Percentiles rank a stretch among this genome's conserved stretches.
phyloP scores from a whole-genome alignment of 2,329 filamentous ascomycete species.

The Microsporum audouinii region DNA sequence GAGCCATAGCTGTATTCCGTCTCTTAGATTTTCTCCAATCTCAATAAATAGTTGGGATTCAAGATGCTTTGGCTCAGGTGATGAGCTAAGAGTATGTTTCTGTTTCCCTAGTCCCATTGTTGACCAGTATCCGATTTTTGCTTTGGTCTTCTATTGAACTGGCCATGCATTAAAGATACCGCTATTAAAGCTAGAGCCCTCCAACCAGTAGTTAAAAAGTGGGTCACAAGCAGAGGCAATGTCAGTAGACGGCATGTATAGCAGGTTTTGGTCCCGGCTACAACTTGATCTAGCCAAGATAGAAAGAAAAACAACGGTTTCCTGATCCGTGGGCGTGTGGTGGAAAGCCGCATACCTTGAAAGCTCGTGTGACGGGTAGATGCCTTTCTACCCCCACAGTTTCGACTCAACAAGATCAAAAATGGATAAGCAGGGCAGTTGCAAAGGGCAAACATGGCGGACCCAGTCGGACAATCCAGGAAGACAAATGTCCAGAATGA shows the following conservation, averaged over 20 bases:
- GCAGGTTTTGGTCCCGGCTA: not conserved
- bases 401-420: not conserved
- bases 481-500: not conserved
- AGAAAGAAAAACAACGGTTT: not conserved
- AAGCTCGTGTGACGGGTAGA: constrained; percentile 5
- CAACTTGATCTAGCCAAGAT: not conserved
- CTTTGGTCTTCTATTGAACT: not conserved
- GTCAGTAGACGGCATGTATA: not conserved
- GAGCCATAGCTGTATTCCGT: no score
- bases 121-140: not conserved
- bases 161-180: not conserved
- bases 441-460: constrained; percentile 3
- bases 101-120: not conserved
- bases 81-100: not conserved
- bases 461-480: not conserved
- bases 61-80: not conserved
- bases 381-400: not conserved
- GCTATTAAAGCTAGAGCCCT: not conserved
- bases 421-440: not conserved
- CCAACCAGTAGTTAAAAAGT: not conserved
- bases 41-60: not conserved
- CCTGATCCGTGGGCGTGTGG: not conserved
- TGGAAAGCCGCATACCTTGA: not conserved
- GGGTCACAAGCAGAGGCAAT: not conserved
- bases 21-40: not conserved